Evolutionary conservation across 2,329 filamentous ascomycete species (phyloP).

Genomic region (Trichophyton verrucosum): DNA sequence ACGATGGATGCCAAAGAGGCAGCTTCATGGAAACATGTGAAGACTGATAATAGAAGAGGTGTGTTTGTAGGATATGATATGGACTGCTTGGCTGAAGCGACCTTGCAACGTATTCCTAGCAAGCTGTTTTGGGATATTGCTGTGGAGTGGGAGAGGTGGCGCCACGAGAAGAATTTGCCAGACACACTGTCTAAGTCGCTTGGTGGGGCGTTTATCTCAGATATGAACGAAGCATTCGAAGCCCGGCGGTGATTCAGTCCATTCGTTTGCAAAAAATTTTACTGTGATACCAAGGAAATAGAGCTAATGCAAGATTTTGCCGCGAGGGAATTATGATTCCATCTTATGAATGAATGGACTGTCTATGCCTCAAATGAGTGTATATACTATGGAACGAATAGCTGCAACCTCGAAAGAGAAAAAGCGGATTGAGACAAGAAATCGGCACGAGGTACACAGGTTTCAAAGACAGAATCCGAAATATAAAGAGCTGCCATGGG

Average conservation of each 20-base stretch:
- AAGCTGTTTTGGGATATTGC: constrained; percentile 25
- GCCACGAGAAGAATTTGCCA: constrained; percentile 15
- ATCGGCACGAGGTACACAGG: not conserved
- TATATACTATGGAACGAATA: not conserved
- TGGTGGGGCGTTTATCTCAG: not conserved
- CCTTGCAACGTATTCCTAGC: constrained; percentile 21
- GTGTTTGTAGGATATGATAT: constrained; percentile 11
- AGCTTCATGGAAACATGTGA: not conserved
- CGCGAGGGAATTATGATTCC: not conserved
- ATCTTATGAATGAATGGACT: not conserved
- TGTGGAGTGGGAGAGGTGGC: constrained; percentile 25
- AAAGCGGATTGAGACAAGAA: not conserved
- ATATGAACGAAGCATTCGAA: not conserved
- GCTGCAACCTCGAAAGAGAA: not conserved
- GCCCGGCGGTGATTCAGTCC: not conserved
- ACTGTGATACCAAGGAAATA: not conserved
- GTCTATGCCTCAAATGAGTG: not conserved
- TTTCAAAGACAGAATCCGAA: not conserved
- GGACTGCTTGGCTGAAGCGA: constrained; percentile 16
- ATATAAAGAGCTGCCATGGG: not conserved
- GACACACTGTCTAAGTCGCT: not conserved
- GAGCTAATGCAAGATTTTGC: not conserved
- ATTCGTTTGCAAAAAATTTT: not conserved
- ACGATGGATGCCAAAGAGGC: not conserved
- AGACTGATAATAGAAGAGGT: not conserved